phyloP scores from a whole-genome alignment of 306 rosid genomes.

The Quercus cerris region DNA sequence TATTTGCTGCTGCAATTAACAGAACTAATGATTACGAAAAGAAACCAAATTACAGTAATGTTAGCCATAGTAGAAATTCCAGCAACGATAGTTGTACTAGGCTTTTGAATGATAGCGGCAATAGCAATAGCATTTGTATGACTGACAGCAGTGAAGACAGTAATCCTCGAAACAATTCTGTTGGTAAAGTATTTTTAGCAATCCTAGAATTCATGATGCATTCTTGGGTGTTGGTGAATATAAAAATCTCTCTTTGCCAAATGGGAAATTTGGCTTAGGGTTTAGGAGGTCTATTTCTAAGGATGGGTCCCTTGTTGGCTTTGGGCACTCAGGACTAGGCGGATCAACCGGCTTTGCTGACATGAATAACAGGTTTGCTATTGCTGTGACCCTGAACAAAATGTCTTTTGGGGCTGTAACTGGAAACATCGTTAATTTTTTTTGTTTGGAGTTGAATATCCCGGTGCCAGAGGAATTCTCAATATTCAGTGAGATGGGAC shows the following conservation, averaged over 20 bases:
- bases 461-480: slow-evolving; percentile 72
- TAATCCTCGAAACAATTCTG: slow-evolving; percentile 16
- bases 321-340: slow-evolving; percentile 98
- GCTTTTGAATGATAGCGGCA: slow-evolving; percentile 23
- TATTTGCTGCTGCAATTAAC: slow-evolving; percentile 17
- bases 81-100: slow-evolving; percentile 19
- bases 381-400: slow-evolving; percentile 84
- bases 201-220: slow-evolving; percentile 73
- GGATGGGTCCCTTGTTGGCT: slow-evolving; percentile 59
- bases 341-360: slow-evolving; percentile 87
- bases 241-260: slow-evolving; percentile 45
- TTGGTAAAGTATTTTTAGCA: slow-evolving; percentile 44
- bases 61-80: slow-evolving; percentile 10
- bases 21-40: slow-evolving; percentile 11
- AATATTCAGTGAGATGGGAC: slow-evolving; percentile 24
- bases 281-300: slow-evolving; percentile 57
- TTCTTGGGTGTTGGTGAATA: slow-evolving; percentile 73
- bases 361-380: slow-evolving; percentile 62
- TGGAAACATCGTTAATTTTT: slow-evolving; percentile 34
- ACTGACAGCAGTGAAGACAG: background rate
- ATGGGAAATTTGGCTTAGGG: slow-evolving; percentile 72
- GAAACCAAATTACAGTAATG: slow-evolving; percentile 18
- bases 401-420: slow-evolving; percentile 80
- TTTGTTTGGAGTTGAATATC: slow-evolving; percentile 52
- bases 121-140: slow-evolving; percentile 13